Evolutionary conservation across 2,329 filamentous ascomycete genomes (phyloP).

Genomic region (Apiospora koreana): DNA sequence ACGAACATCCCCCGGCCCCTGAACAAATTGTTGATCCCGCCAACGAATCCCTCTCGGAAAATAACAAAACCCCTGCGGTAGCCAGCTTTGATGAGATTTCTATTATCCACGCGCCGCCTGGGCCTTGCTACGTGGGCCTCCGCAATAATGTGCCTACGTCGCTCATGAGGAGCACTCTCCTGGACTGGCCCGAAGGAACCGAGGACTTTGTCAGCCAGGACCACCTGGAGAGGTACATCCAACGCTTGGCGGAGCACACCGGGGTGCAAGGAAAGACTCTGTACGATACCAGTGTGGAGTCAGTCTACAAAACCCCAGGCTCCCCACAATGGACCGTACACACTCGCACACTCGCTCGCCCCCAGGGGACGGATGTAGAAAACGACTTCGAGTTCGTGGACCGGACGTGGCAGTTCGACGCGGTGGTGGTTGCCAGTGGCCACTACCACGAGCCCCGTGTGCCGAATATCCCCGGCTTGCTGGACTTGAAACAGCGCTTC

Average conservation of each 20-base stretch:
- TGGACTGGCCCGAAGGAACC: constrained; percentile 59
- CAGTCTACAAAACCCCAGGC: constrained; percentile 21
- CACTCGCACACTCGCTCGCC: constrained; percentile 42
- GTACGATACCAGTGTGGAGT: constrained; percentile 62
- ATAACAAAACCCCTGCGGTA: constrained; percentile 13
- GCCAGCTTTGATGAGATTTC: constrained; percentile 27
- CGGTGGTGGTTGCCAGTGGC: constrained; percentile 65
- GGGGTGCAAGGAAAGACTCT: constrained; percentile 51
- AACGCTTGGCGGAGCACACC: constrained; percentile 52
- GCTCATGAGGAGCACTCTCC: constrained; percentile 44
- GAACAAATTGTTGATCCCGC: not conserved
- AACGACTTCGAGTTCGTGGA: constrained; percentile 26
- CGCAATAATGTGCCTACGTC: constrained; percentile 76
- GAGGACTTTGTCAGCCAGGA: constrained; percentile 59
- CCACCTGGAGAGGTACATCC: constrained; percentile 60
- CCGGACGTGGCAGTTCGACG: constrained; percentile 53
- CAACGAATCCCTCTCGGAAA: not conserved
- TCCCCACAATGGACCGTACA: constrained; percentile 49
- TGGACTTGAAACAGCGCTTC: constrained; percentile 55
- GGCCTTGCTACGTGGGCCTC: constrained; percentile 59
- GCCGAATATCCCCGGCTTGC: constrained; percentile 60
- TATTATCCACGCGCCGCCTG: constrained; percentile 46
- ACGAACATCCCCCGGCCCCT: constrained; percentile 24
- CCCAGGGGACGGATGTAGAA: not conserved
- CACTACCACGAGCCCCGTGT: constrained; percentile 67